Evolutionary conservation across 2,329 filamentous ascomycete genomes (phyloP), one percentile per base, ranked within the genome.

Genomic region (Balansia obtecta): DNA sequence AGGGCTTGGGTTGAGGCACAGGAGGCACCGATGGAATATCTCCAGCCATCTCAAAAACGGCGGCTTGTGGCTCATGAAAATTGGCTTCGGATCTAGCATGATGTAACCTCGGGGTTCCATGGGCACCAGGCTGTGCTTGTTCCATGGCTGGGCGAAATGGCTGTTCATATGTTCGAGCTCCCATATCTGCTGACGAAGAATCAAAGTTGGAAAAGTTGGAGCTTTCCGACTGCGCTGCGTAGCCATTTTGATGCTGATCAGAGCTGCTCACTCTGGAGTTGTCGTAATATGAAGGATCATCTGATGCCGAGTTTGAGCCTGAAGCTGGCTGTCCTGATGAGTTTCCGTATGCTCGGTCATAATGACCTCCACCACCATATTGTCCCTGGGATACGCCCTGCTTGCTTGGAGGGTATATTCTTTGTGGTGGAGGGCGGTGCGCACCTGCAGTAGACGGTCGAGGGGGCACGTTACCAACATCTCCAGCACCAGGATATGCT

Each of bases 1-100:
- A 65, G 22, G 61, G 53, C 52, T 61, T 49, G 48, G 62, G 54
- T 15, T 57, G 53, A 50, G 67, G 74, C 60, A 73, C 67, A 40
- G 68, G 71, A 11, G 82, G 80, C 32, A 82, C 65, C 2, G 72
- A 69, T 20, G 79, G 79, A 18, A 73, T 71, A 57, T 86, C 82
- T 27, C 70, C 75, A 2, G 79, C 81, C 75, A 90, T 84, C 59
- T 88, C 86, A 56, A 88, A 88, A 1, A 86, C 75, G 9, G 85
- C 85, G 2, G 79, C 73, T 57, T 86, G 80, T 3, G 77, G 74
- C 56, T 80, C 74, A 37, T 78, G 73, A 52, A 85, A 66, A 60
- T 85, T 77, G 32, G 83, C 82, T 60, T 86, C 83, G 11, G 83
- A 86, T 55, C 82, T 82, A 15, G 80, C 79, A 53, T 76, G 75